phyloP scores from a whole-genome alignment of 805 yeast genomes.

The Kluyveromyces wickerhamii region DNA sequence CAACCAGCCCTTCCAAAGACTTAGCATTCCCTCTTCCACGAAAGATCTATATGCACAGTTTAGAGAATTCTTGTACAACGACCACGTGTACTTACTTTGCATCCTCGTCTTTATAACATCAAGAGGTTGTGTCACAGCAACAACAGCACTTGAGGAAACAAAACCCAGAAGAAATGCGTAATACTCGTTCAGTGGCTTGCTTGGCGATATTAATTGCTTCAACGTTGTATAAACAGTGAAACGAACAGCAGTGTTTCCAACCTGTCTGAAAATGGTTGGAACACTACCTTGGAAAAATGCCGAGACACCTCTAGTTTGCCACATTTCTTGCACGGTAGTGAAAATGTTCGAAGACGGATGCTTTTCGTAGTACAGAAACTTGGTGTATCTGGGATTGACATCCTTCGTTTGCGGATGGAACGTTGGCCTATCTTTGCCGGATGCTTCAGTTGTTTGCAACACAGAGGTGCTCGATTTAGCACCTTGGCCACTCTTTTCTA shows the following conservation, averaged over 20 bases:
- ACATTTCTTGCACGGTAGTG: conserved; percentile 56
- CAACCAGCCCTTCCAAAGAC: conserved; percentile 50
- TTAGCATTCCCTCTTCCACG: conserved; percentile 37
- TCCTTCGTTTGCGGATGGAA: conserved; percentile 24
- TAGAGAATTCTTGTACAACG: conserved; percentile 51
- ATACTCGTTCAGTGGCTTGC: conserved; percentile 30
- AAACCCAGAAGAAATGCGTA: conserved; percentile 41
- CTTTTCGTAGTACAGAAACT: conserved; percentile 34
- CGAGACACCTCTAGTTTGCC: conserved; percentile 57
- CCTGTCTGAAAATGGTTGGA: conserved; percentile 78
- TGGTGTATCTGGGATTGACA: conserved; percentile 28
- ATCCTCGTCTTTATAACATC: conserved; percentile 82
- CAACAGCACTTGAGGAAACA: conserved; percentile 63
- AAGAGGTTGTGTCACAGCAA: conserved; percentile 75
- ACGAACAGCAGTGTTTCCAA: conserved; percentile 71
- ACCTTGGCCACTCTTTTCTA: conserved; percentile 28
- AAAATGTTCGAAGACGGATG: conserved; percentile 47
- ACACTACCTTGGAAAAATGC: conserved; percentile 79
- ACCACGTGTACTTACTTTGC: conserved; percentile 66
- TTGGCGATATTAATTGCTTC: conserved; percentile 54
- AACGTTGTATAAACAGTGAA: conserved; percentile 75
- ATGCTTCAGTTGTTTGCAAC: too few relatives aligned
- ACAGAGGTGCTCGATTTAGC: too few relatives aligned
- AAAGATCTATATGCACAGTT: conserved; percentile 45
- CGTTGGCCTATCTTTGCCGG: conserved; percentile 19